Base-by-base conservation (phyloP, 495 filamentous ascomycete genomes). In the Chaetomium fimeti region DNA sequence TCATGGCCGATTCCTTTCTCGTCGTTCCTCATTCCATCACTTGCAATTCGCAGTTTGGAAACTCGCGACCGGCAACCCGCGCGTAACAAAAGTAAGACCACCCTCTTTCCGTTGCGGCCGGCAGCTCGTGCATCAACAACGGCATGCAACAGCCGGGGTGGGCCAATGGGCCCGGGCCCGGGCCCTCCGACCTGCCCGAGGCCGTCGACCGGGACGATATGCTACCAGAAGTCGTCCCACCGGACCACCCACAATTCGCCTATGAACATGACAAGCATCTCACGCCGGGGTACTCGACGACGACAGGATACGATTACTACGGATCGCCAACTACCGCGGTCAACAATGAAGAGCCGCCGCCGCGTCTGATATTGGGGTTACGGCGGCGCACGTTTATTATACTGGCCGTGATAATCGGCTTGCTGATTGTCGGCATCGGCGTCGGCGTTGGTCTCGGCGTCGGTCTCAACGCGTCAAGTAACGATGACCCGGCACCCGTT, bases 381-480 rank as follows among this genome's bases (percentile, higher is more conserved):
- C 48, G n/a, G 8, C 48, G 48, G 22, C 48, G 48, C 12, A 52
- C 22, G 16, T 52, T 24, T 2, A 25, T 52, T 8, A 52, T 52
- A 13, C 22, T 52, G 2, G 48, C 48, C 48, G 48, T 27, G 24
- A 52, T 52, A 27, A 3, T 18, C n/a, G 43, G 18, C 18, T 25
- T 52, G 48, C 24, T 27, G 22, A 9, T 52, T 3, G 24, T 52
- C 3, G 48, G 12, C 22, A 3, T 52, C 12, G 48, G 22, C 8
- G 2, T 52, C 48, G 48, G 48, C 48, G 48, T 52, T 12, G 48
- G 48, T 9, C 48, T 52, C 48, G 48, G 48, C 15, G n/a, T 52
- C 24, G 48, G 48, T 27, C 48, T 52, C 48, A 52, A 3, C 20
- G 8, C 20, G 47, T 49, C 48, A 13, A 27, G 12, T 27, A 9